Evolutionary conservation across 2,329 filamentous ascomycete genomes (phyloP).

Genomic region (Allantophomopsis lycopodina): DNA sequence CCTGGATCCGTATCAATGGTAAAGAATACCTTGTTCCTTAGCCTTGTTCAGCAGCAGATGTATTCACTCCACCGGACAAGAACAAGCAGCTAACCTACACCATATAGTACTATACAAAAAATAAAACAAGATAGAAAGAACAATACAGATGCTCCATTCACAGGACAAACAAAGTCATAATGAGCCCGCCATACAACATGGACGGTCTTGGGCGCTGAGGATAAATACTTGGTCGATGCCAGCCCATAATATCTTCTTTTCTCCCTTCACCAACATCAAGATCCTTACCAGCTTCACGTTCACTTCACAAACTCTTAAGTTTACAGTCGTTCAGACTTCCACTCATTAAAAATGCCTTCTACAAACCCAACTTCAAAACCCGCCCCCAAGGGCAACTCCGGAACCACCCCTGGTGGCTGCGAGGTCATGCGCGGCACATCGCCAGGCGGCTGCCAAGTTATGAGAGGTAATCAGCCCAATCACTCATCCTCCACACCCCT

Average conservation of each 20-base stretch:
- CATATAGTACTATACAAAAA: no score
- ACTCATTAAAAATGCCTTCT: neutral
- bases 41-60: neutral
- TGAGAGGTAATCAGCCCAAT: neutral
- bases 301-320: neutral
- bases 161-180: no score
- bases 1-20: neutral
- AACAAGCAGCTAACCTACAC: neutral
- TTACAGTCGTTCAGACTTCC: neutral
- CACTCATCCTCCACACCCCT: neutral
- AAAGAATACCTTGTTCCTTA: neutral
- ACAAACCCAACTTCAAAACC: neutral
- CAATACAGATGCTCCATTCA: no score
- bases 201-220: no score
- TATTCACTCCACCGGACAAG: neutral
- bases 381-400: neutral
- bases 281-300: neutral
- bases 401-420: neutral
- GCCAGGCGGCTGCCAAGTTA: neutral
- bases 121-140: no score
- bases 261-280: neutral
- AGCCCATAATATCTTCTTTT: neutral
- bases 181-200: no score
- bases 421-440: neutral
- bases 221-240: neutral